Percentiles rank a stretch among this genome's conserved stretches.
Evolutionary conservation across 192 early-diverging fungal species (phyloP).

Genomic region (Cetraspora pellucida): DNA sequence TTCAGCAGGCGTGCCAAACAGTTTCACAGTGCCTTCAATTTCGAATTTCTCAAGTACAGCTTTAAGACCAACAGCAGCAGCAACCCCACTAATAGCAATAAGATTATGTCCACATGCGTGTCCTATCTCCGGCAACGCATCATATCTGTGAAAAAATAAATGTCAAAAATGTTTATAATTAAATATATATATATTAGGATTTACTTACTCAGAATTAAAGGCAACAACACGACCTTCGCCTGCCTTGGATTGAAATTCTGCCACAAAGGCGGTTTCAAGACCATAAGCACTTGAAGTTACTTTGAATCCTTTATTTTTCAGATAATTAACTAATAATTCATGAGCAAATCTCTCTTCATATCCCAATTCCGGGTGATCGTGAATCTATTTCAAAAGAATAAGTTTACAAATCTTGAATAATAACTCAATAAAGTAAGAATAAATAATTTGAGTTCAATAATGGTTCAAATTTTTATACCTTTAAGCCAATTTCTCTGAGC

Average conservation of each 20-base stretch:
- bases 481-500: too few relatives aligned
- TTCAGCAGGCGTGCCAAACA: slow-evolving; percentile 82
- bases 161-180: background rate
- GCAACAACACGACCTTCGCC: slow-evolving; percentile 35
- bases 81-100: slow-evolving; percentile 71
- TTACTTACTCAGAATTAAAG: slow-evolving; percentile 31
- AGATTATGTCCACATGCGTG: slow-evolving; percentile 72
- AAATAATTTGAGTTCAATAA: too few relatives aligned
- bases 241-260: slow-evolving; percentile 55
- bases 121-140: slow-evolving; percentile 67
- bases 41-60: slow-evolving; percentile 34
- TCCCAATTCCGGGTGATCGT: slow-evolving; percentile 62
- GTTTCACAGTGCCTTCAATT: slow-evolving; percentile 59
- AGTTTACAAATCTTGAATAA: too few relatives aligned
- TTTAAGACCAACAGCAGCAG: slow-evolving; percentile 55
- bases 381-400: slow-evolving; percentile 43
- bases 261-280: slow-evolving; percentile 75
- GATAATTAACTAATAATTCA: slow-evolving; percentile 63
- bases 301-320: slow-evolving; percentile 65
- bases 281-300: slow-evolving; percentile 63
- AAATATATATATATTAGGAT: background rate
- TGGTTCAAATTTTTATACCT: too few relatives aligned
- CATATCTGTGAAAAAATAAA: slow-evolving; percentile 40
- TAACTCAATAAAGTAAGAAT: too few relatives aligned
- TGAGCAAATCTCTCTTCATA: slow-evolving; percentile 62